phyloP scores from a whole-genome alignment of 768 basidiomycete genomes.

The Tricholoma terreum region DNA sequence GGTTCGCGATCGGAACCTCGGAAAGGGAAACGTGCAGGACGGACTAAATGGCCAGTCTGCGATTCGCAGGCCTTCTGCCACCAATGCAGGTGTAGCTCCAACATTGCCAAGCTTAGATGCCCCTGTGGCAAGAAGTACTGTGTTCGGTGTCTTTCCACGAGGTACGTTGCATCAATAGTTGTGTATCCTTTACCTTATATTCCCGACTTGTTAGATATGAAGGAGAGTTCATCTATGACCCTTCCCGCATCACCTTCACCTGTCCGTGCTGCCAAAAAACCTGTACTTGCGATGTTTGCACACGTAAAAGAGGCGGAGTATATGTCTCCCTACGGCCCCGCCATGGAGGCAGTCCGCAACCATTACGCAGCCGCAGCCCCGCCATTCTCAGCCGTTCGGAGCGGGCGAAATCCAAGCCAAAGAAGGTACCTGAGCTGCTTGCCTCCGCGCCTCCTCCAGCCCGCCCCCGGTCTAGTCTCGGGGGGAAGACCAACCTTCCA shows the following conservation, averaged over 20 bases:
- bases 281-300: constrained; percentile 51
- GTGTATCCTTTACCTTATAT: neutral
- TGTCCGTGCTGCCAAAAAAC: constrained; percentile 45
- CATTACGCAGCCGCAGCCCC: neutral
- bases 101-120: constrained; percentile 11
- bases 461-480: neutral
- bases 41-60: constrained; percentile 5
- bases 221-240: constrained; percentile 17
- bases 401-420: neutral
- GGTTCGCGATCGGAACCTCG: neutral
- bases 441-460: neutral
- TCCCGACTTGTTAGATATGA: constrained; percentile 20
- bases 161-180: neutral
- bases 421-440: neutral
- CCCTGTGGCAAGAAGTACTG: constrained; percentile 15
- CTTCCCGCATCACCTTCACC: constrained; percentile 19
- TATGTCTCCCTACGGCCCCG: constrained; percentile 28
- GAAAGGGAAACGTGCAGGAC: neutral
- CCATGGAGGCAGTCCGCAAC: neutral
- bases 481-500: constrained; percentile 9
- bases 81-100: constrained; percentile 14
- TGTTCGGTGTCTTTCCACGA: constrained; percentile 16
- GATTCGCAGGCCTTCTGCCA: constrained; percentile 18
- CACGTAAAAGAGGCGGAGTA: constrained; percentile 41
- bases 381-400: neutral